phyloP scores from a whole-genome alignment of 768 basidiomycete species.

The Hysterangium stoloniferum region DNA sequence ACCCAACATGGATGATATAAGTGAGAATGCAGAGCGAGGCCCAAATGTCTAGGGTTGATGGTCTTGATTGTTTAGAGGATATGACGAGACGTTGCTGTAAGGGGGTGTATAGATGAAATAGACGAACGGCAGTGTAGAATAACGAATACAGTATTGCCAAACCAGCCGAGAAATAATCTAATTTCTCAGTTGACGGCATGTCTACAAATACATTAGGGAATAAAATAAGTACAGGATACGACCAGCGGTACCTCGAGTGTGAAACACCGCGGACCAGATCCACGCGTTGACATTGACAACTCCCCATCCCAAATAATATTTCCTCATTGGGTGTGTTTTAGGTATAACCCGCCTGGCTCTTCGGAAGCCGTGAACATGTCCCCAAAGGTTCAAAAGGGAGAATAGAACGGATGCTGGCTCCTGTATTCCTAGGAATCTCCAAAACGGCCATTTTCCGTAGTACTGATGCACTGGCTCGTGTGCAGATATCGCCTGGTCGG shows the following conservation, averaged over 20 bases:
- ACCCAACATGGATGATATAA: conserved; percentile 68
- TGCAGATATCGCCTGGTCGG: conserved; percentile 40
- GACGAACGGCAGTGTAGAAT: conserved; percentile 68
- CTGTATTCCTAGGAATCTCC: conserved; percentile 80
- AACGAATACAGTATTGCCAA: conserved; percentile 75
- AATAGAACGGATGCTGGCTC: conserved; percentile 91
- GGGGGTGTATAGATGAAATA: conserved; percentile 63
- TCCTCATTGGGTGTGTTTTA: conserved; percentile 55
- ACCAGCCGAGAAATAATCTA: conserved; percentile 95
- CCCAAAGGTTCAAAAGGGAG: conserved; percentile 77
- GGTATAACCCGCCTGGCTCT: conserved; percentile 43
- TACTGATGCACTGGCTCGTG: conserved; percentile 60
- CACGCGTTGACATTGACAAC: conserved; percentile 79
- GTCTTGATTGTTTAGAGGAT: conserved; percentile 19
- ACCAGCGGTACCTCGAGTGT: conserved; percentile 68
- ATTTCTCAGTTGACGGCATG: conserved; percentile 70
- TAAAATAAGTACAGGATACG: background rate
- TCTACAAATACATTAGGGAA: conserved; percentile 38
- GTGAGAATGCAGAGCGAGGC: conserved; percentile 42
- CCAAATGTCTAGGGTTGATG: conserved; percentile 30
- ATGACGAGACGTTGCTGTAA: conserved; percentile 18
- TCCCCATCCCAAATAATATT: conserved; percentile 60
- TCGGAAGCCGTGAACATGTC: conserved; percentile 55
- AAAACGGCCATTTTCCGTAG: conserved; percentile 97
- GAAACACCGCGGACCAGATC: conserved; percentile 89